These are phyloP conservation scores for Globisporangium perplexum DNA, from an alignment of 352 stramenopile genomes.

Conservation along the genomic window DNA sequence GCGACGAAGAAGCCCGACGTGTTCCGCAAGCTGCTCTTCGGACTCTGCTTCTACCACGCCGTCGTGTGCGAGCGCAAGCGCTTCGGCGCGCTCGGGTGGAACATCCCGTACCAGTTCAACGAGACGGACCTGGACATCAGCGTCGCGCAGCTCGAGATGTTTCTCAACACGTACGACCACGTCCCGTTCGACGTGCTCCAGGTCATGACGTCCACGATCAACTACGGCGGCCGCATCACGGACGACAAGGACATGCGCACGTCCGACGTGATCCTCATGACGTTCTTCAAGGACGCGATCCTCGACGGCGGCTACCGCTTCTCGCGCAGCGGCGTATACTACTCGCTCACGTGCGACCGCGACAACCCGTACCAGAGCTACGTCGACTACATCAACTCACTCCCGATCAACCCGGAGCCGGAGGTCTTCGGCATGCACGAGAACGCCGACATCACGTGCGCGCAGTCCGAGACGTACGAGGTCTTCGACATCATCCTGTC, in stretches of 20 bases:
- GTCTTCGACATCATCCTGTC: constrained; percentile 85
- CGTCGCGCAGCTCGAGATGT: constrained; percentile 81
- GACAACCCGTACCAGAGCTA: constrained; percentile 78
- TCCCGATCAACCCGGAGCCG: constrained; percentile 88
- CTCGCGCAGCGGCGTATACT: constrained; percentile 83
- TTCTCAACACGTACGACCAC: constrained; percentile 82
- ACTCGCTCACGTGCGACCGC: constrained; percentile 66
- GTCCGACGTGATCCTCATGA: constrained; percentile 86
- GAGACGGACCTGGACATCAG: constrained; percentile 93
- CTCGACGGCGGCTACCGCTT: constrained; percentile 76
- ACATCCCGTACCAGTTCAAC: constrained; percentile 97
- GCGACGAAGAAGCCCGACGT: constrained; percentile 82
- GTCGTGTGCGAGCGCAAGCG: constrained; percentile 92
- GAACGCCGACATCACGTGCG: constrained; percentile 92
- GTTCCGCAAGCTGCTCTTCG: constrained; percentile 95
- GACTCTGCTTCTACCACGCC: constrained; percentile 89
- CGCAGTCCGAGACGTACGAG: constrained; percentile 84
- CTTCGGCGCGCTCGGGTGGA: constrained; percentile 95
- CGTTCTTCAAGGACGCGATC: constrained; percentile 85
- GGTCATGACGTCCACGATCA: constrained; percentile 93
- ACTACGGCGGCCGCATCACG: constrained; percentile 93
- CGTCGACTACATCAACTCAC: constrained; percentile 91
- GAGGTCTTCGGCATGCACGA: constrained; percentile 94
- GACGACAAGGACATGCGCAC: constrained; percentile 93
- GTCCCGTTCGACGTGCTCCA: constrained; percentile 87